Evolutionary conservation across 2,329 filamentous ascomycete genomes (phyloP), one percentile per base, ranked within the genome.

Genomic region (Aspergillus tamarii): DNA sequence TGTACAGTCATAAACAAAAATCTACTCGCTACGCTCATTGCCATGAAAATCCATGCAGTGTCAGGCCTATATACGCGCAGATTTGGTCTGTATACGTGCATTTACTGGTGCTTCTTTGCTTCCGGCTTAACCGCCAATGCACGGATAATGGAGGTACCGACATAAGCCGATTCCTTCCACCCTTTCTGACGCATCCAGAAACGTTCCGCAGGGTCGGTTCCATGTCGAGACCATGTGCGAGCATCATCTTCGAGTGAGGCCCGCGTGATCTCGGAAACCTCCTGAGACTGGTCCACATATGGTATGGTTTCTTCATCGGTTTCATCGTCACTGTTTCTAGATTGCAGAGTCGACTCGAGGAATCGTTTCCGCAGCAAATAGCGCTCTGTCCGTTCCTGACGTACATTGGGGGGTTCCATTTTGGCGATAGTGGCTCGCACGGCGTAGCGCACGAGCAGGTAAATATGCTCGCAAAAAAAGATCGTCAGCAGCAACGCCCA

Each of bases 381-480:
- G 26, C 92, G 86, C 75, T 97, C 92, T 4, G 88, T 88, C 16
- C 91, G 87, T 79, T 96, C 94, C 77, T 93, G 93, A 72, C 96
- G 92, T 62, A 94, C 83, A 1, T 93, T 94, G 0, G 92, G 92
- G 54, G 90, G 94, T 72, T 98, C 94, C 59, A 97, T 81, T 76
- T 93, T 95, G 64, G 83, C 84, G 70, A 99, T 87, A 4, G 89
- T 88, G 59, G 88, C 86, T 46, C 89, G 87, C 5, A 97, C 91
- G 0, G 84, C 85, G 65, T 89, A 85, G 71, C 94, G 89, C 2
- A 92, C 85, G 2, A 89, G 82, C n/a, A 99, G 87, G 76, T 96
- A 98, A 19, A 94, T 80, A 75, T 99, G 94, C 76, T 99, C 95
- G 0, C 92, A 89, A 69, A 96, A 87, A 70, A 98, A 87, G 62